These are phyloP conservation scores for Pelargonium myrrhifolium DNA, from an alignment of 441 rosid genomes.

Conservation along the genomic window DNA sequence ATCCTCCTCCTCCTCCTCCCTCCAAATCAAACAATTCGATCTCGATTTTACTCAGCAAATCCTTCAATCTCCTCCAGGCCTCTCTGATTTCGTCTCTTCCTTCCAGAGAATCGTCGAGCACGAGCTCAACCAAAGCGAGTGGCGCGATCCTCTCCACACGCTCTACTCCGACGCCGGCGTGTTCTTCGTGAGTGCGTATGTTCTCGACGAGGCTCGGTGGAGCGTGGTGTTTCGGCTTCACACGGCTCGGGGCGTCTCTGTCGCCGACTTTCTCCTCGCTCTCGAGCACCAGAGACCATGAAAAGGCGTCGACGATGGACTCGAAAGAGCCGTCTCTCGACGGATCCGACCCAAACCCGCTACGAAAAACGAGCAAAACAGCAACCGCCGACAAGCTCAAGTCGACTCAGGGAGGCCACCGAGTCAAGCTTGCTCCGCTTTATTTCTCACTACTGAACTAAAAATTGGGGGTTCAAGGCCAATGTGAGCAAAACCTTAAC, in stretches of 20 bases:
- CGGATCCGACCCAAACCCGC: conserved; percentile 21
- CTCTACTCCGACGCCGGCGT: conserved; percentile 25
- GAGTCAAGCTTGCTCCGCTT: conserved; percentile 45
- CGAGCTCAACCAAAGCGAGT: conserved; percentile 57
- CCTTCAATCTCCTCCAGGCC: conserved; percentile 15
- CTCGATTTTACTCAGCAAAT: conserved; percentile 41
- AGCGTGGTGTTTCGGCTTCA: conserved; percentile 52
- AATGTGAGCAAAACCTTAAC: background rate
- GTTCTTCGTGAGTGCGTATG: conserved; percentile 42
- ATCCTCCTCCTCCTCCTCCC: conserved; percentile 31
- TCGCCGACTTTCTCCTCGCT: conserved; percentile 24
- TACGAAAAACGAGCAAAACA: conserved; percentile 27
- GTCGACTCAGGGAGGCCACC: conserved; percentile 31
- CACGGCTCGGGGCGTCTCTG: conserved; percentile 35
- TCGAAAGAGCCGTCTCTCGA: conserved; percentile 19
- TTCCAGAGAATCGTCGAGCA: conserved; percentile 53
- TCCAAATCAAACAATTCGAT: conserved; percentile 43
- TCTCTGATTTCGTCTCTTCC: conserved; percentile 16
- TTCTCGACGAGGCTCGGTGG: conserved; percentile 34
- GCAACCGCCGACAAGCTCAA: conserved; percentile 36
- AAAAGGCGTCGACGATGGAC: conserved; percentile 28
- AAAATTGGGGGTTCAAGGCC: too few species aligned
- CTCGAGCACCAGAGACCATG: conserved; percentile 30
- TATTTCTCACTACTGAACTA: conserved; percentile 23
- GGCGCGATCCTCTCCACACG: conserved; percentile 34